Base-by-base conservation (phyloP, 768 basidiomycete species). In the Clitopilus passeckerianus region DNA sequence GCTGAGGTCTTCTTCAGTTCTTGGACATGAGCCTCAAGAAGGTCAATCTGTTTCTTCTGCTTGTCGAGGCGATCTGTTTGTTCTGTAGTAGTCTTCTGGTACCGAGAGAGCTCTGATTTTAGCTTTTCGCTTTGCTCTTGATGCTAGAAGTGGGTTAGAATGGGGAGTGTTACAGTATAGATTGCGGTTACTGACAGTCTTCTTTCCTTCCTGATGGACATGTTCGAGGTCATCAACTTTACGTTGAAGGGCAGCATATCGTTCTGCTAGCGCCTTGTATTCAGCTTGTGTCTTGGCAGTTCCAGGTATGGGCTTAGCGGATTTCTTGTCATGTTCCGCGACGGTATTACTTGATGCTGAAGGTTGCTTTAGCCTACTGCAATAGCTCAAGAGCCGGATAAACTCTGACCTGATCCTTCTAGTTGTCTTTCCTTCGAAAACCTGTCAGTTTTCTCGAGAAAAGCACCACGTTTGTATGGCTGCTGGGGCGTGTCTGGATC, bases 181-280 rank as follows among this genome's bases (percentile, higher is more conserved):
- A 30, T 46, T 5, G 41, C 46, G 41, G 22, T 23, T 6, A 71
- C 84, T 63, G 67, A 90, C 89, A 53, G 75, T 59, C 75, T 81
- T 86, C 80, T 89, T 90, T 59, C 80, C 82, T 2, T 89, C 86
- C 37, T 76, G 70, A 65, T 87, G 86, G n/a, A 85, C 69, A 57
- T 70, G 72, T 71, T 90, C 85, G 6, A 89, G 68, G 15, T 87
- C 83, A 34, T 87, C 84, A 0, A 91, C 78, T 63, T 86, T 86
- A 61, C 76, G 78, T 67, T 87, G 82, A 20, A 90, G 78, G 15
- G 70, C 60, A 6, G 79, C 76, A 63, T 85, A 85, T 18, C 81
- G 77, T 58, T 89, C 86, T 6, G 67, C 69, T 1, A 65, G 61
- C 12, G 69, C 70, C 24, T 64, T 64, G 12, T 66, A 46, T 52